These are phyloP conservation scores for Pisolithus albus DNA, from an alignment of 768 basidiomycete species.

Conservation along the genomic window DNA sequence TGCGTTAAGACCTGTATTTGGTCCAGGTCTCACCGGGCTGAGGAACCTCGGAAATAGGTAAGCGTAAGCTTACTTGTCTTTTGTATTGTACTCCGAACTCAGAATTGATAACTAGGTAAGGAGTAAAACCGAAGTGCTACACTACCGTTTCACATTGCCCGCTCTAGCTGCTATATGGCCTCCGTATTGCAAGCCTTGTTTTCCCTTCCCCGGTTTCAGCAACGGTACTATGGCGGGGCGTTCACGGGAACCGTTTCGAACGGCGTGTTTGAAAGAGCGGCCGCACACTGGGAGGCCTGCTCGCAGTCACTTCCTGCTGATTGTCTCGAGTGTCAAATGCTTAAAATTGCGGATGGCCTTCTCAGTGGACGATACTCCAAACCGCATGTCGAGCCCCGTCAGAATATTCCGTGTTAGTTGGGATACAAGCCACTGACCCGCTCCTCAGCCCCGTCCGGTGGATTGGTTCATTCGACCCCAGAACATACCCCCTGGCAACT, in stretches of 20 bases:
- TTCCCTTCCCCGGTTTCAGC: slow-evolving; percentile 68
- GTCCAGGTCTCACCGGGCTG: slow-evolving; percentile 83
- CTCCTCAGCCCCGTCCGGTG: slow-evolving; percentile 22
- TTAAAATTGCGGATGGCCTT: slow-evolving; percentile 87
- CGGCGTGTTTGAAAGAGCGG: slow-evolving; percentile 26
- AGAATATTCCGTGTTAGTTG: slow-evolving; percentile 9
- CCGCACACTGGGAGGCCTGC: slow-evolving; percentile 56
- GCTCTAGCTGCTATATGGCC: slow-evolving; percentile 88
- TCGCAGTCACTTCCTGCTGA: slow-evolving; percentile 62
- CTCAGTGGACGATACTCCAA: slow-evolving; percentile 86
- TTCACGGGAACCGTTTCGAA: slow-evolving; percentile 7
- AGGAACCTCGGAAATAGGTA: slow-evolving; percentile 89
- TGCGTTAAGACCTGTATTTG: slow-evolving; percentile 82
- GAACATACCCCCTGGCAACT: slow-evolving; percentile 45
- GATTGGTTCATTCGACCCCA: slow-evolving; percentile 25
- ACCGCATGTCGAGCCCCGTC: slow-evolving; percentile 37
- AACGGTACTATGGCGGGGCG: slow-evolving; percentile 50
- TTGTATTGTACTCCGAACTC: neutral
- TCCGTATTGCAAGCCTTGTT: slow-evolving; percentile 86
- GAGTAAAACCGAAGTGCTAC: neutral
- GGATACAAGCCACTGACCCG: slow-evolving; percentile 4
- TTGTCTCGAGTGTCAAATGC: slow-evolving; percentile 94
- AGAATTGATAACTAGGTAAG: neutral
- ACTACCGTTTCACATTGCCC: neutral
- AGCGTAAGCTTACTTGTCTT: slow-evolving; percentile 1